Conservation (phyloP, 768 basidiomycete species). For the Psilocybe subaeruginosa region DNA sequence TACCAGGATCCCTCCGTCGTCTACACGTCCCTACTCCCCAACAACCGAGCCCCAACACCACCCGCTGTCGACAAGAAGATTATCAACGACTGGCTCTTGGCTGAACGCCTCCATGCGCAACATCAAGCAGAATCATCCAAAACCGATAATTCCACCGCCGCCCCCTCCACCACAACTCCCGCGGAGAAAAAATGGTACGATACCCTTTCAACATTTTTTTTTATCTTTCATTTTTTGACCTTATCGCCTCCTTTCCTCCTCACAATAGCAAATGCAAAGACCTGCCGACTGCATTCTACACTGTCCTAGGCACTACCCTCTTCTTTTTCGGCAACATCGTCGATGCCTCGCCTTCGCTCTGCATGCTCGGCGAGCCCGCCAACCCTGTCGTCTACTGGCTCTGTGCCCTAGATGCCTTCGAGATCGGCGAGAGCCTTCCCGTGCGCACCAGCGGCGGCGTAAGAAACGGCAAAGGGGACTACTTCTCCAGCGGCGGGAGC, state of each 20-base stretch:
- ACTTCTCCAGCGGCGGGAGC: not conserved
- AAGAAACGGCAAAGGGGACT: not conserved
- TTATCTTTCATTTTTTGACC: not conserved
- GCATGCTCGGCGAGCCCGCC: slow-evolving; percentile 56
- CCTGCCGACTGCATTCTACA: slow-evolving; percentile 66
- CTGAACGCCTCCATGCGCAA: not conserved
- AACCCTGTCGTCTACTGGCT: slow-evolving; percentile 61
- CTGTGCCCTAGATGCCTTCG: slow-evolving; percentile 71
- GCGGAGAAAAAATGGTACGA: slow-evolving; percentile 7
- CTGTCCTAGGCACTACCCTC: slow-evolving; percentile 64
- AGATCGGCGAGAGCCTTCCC: slow-evolving; percentile 67
- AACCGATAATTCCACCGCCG: not conserved
- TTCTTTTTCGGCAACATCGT: slow-evolving; percentile 68
- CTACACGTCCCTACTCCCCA: slow-evolving; percentile 29
- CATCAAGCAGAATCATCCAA: not conserved
- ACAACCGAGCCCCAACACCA: not conserved
- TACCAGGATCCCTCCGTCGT: slow-evolving; percentile 62
- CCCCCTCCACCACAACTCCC: not conserved
- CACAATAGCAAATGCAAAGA: slow-evolving; percentile 43
- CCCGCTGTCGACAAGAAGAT: not conserved
- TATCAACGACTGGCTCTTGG: not conserved
- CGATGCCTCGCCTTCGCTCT: slow-evolving; percentile 51
- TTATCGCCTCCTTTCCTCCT: not conserved
- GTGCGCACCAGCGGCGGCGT: slow-evolving; percentile 38
- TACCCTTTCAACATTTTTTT: not conserved